Percentiles rank a stretch among this genome's conserved stretches.
These are phyloP conservation scores for Rhynchosporium graminicola DNA, from an alignment of 2,329 filamentous ascomycete genomes.

Conservation along the genomic window DNA sequence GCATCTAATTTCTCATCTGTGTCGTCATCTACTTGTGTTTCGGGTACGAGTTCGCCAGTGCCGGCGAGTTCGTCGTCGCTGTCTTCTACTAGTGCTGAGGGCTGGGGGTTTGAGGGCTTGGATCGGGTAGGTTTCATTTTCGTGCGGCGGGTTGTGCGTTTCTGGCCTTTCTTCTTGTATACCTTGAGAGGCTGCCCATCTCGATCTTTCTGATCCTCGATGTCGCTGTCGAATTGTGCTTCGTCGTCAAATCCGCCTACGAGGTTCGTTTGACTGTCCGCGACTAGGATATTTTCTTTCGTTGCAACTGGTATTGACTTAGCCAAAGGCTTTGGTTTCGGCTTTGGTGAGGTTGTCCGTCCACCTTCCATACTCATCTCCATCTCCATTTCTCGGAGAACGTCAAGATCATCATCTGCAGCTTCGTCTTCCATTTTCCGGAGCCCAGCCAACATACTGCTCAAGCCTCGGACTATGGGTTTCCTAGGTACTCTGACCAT, in stretches of 20 bases:
- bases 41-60: conserved; percentile 24
- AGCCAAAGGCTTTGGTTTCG: conserved; percentile 18
- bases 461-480: conserved; percentile 68
- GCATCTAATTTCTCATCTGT: background rate
- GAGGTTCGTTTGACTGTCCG: conserved; percentile 48
- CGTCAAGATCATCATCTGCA: conserved; percentile 73
- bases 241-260: conserved; percentile 67
- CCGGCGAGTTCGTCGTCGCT: conserved; percentile 39
- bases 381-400: conserved; percentile 69
- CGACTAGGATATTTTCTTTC: conserved; percentile 44
- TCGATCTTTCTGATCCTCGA: conserved; percentile 50
- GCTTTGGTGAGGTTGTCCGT: conserved; percentile 22
- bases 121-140: conserved; percentile 60
- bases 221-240: conserved; percentile 55
- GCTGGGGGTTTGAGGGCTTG: conserved; percentile 46
- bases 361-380: conserved; percentile 44
- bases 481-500: conserved; percentile 55
- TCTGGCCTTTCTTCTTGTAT: conserved; percentile 84
- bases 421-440: conserved; percentile 69
- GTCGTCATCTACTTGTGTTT: conserved; percentile 30
- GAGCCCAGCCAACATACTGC: conserved; percentile 71
- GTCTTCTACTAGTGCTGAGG: conserved; percentile 44
- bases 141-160: conserved; percentile 70
- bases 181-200: conserved; percentile 60
- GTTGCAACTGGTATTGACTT: conserved; percentile 29